These are phyloP conservation scores for Colletotrichum melonis DNA, from an alignment of 2,329 filamentous ascomycete species.

Conservation along the genomic window DNA sequence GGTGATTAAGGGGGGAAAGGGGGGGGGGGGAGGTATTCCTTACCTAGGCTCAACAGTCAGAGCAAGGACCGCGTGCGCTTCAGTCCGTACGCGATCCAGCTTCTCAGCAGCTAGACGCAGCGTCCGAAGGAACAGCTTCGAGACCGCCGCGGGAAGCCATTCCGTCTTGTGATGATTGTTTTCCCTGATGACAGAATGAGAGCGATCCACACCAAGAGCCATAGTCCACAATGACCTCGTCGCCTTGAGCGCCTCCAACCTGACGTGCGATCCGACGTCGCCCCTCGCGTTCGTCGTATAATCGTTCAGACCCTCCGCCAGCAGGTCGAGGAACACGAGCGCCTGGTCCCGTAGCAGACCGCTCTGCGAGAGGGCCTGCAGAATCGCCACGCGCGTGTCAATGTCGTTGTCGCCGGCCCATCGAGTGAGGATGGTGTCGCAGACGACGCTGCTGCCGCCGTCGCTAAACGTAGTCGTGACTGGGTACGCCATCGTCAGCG, in stretches of 20 bases:
- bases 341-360: constrained; percentile 55
- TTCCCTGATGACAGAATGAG: background rate
- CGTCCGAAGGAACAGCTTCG: constrained; percentile 58
- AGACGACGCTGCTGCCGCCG: constrained; percentile 45
- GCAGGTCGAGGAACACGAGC: constrained; percentile 54
- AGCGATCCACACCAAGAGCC: constrained; percentile 28
- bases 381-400: constrained; percentile 65
- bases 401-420: constrained; percentile 63
- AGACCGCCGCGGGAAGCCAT: constrained; percentile 46
- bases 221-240: constrained; percentile 70
- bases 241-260: constrained; percentile 83
- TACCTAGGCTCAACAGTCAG: constrained; percentile 60
- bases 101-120: constrained; percentile 87
- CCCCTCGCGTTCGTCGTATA: constrained; percentile 92
- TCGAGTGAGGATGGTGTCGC: constrained; percentile 59
- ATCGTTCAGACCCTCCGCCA: constrained; percentile 78
- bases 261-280: constrained; percentile 88
- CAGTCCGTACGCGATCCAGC: constrained; percentile 83
- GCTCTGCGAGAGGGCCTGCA: constrained; percentile 64
- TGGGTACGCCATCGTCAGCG: constrained; percentile 62
- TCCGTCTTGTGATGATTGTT: background rate
- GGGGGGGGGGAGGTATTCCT: constrained; percentile 35
- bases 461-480: constrained; percentile 40
- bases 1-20: no score
- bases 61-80: constrained; percentile 68